Evolutionary conservation across 495 filamentous ascomycete species (phyloP), one percentile per base, ranked within the genome.

Genomic region (Trichoderma asperelloides): DNA sequence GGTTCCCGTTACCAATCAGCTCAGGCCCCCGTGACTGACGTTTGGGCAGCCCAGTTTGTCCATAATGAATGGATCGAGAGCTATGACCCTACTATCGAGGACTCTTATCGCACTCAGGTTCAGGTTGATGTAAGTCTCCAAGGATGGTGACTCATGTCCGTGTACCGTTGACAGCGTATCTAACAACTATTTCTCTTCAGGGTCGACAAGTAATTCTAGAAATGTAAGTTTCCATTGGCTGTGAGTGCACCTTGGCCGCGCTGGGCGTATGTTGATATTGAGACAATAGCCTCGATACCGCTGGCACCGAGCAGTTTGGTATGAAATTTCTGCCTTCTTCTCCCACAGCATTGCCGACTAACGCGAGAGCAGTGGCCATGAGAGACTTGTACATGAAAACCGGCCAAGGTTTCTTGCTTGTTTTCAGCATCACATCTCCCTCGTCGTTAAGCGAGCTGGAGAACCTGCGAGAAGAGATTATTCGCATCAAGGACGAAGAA

Each of bases 61-160:
- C 95, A 98, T 76, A 96, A 97, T 82, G 91, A 97, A 60, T 98
- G 96, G 92, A 97, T 98, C 74, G 95, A 98, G 78, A 93, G 90
- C 76, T 98, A 98, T 79, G 95, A 98, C 77, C 95, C 95, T 4
- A 98, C 93, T 6, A 96, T 97, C 71, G 93, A 97, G 67, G 93
- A 98, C 78, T 96, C 95, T 55, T 98, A 98, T 77, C 84, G 93
- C 62, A 97, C 96, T 73, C 91, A 94, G 70, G 89, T 96, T 49
- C 87, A 94, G 70, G 92, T 98, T 68, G 95, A 98, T 85, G 94
- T 98, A 79, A 77, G 85, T 86, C 43, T 62, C 33, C 55, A 18
- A 21, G 30, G 5, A 25, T 43, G 63, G 33, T 45, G 13, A 45
- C 13, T 18, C 41, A 1, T 27, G 21, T 13, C 55, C 8, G 21